These are phyloP conservation scores for Elsinoe necatrix DNA, from an alignment of 2,329 filamentous ascomycete genomes.

Conservation along the genomic window DNA sequence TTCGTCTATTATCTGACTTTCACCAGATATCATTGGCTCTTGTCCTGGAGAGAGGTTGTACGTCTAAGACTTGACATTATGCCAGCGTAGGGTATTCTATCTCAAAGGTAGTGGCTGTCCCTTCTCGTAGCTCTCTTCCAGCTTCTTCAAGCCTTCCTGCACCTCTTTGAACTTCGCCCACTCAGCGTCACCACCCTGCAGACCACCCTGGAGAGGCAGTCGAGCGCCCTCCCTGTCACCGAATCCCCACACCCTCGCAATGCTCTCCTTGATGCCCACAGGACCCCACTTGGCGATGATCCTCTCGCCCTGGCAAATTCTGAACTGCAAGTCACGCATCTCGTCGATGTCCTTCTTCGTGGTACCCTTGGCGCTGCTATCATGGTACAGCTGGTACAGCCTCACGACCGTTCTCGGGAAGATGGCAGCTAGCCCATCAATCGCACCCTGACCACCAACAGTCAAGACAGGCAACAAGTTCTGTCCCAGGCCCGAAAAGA, in stretches of 20 bases:
- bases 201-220: constrained; percentile 50
- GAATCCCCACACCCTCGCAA: constrained; percentile 50
- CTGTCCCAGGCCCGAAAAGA: constrained; percentile 58
- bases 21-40: neutral
- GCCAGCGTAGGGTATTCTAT: constrained; percentile 1
- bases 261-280: constrained; percentile 58
- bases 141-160: constrained; percentile 37
- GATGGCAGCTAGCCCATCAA: constrained; percentile 57
- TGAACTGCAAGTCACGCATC: constrained; percentile 51
- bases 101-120: constrained; percentile 5
- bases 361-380: constrained; percentile 33
- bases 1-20: too few species aligned
- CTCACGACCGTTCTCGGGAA: constrained; percentile 55
- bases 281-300: constrained; percentile 52
- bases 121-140: constrained; percentile 32
- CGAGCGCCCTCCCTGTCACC: constrained; percentile 53
- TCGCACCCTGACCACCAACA: constrained; percentile 56
- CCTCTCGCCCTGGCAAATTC: constrained; percentile 54
- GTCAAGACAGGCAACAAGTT: constrained; percentile 55
- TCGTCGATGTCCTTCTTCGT: constrained; percentile 38
- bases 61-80: neutral
- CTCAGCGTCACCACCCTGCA: constrained; percentile 49
- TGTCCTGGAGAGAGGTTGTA: neutral
- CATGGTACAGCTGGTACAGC: constrained; percentile 45
- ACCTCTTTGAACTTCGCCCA: constrained; percentile 47